Evolutionary conservation across 768 basidiomycete species (phyloP).

Genomic region (Leccinellum albellum): DNA sequence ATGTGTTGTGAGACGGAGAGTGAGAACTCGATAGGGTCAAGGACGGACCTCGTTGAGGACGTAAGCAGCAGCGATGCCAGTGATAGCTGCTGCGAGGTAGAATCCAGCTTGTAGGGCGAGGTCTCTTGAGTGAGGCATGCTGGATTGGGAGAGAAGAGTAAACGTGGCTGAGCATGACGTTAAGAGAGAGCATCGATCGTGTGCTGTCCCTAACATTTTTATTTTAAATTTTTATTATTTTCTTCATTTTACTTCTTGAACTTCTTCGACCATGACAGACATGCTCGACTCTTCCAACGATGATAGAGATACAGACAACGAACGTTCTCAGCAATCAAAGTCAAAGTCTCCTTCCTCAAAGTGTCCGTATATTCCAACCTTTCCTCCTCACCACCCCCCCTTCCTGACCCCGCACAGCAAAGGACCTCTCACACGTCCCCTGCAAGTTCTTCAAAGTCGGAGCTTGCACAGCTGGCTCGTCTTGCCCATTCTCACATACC

Average conservation of each 20-base stretch:
- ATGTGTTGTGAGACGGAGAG: neutral
- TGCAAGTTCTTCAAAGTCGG: constrained; percentile 98
- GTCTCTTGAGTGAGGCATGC: constrained; percentile 10
- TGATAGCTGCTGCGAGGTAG: constrained; percentile 10
- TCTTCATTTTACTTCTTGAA: neutral
- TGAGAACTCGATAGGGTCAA: accelerated
- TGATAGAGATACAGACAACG: constrained; percentile 23
- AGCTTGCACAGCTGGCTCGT: constrained; percentile 87
- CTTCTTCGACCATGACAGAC: neutral
- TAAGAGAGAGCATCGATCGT: neutral
- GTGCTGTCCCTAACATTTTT: no score
- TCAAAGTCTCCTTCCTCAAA: constrained; percentile 32
- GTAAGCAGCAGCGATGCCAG: constrained; percentile 22
- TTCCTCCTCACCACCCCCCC: neutral
- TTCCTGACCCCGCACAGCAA: constrained; percentile 42
- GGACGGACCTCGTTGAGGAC: constrained; percentile 15
- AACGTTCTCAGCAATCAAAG: constrained; percentile 12
- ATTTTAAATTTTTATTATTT: no score
- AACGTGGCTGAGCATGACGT: neutral
- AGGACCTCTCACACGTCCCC: constrained; percentile 92
- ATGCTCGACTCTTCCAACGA: constrained; percentile 15
- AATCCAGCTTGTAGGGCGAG: constrained; percentile 9
- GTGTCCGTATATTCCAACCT: constrained; percentile 19
- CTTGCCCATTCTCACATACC: constrained; percentile 93
- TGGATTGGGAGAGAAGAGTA: neutral